Evolutionary conservation across 495 filamentous ascomycete genomes (phyloP).

Genomic region (Podospora didyma): DNA sequence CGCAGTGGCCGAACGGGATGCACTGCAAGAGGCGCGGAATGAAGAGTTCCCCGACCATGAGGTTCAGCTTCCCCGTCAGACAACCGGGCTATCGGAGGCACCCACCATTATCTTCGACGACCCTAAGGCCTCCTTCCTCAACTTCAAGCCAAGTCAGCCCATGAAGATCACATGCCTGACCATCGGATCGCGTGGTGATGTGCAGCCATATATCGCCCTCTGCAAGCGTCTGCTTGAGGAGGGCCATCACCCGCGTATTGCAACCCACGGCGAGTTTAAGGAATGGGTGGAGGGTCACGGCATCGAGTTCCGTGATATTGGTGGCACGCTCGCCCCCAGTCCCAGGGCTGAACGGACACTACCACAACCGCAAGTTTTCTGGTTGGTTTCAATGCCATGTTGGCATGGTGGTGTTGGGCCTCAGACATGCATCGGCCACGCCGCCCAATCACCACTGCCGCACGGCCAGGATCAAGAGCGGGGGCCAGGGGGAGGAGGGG

Average conservation of each 20-base stretch:
- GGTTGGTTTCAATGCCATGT: background rate
- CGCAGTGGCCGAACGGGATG: slow-evolving; percentile 77
- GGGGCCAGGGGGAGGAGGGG: too few relatives aligned
- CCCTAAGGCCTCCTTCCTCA: slow-evolving; percentile 83
- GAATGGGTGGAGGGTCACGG: slow-evolving; percentile 86
- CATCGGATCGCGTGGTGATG: slow-evolving; percentile 92
- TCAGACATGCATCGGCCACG: background rate
- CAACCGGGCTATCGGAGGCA: slow-evolving; percentile 48
- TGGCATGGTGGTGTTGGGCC: background rate
- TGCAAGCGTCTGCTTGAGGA: slow-evolving; percentile 88
- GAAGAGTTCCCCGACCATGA: slow-evolving; percentile 58
- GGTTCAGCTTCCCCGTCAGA: slow-evolving; percentile 50
- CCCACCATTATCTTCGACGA: slow-evolving; percentile 88
- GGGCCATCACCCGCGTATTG: slow-evolving; percentile 82
- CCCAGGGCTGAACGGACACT: background rate
- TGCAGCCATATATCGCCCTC: slow-evolving; percentile 95
- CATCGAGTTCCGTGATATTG: slow-evolving; percentile 85
- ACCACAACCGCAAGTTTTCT: background rate
- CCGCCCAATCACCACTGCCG: background rate
- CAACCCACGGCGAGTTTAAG: slow-evolving; percentile 87
- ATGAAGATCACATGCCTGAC: slow-evolving; percentile 90
- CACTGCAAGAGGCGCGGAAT: slow-evolving; percentile 72
- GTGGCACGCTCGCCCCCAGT: too few relatives aligned
- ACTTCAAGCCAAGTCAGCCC: slow-evolving; percentile 84
- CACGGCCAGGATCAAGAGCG: background rate